Conservation (phyloP, 2,329 filamentous ascomycete genomes). For the Sporothrix mexicana region DNA sequence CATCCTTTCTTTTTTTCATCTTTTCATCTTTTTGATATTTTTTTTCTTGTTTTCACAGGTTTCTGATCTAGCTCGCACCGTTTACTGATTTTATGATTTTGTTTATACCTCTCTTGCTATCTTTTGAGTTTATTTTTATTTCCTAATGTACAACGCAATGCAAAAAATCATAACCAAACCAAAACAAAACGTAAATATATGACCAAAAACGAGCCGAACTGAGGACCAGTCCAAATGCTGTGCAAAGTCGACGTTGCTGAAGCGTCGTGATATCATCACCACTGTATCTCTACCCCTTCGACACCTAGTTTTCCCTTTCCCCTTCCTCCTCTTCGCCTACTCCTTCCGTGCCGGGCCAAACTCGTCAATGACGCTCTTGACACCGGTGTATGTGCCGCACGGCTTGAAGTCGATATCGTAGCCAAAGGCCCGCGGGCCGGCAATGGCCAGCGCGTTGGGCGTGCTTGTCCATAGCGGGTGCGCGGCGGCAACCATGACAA, state of each 20-base stretch:
- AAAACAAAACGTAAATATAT: not conserved
- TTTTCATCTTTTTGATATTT: not conserved
- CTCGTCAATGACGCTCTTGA: conserved; percentile 60
- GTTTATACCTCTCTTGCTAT: not conserved
- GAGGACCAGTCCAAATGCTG: not conserved
- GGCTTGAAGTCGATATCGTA: conserved; percentile 57
- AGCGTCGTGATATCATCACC: not conserved
- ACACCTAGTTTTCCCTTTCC: not conserved
- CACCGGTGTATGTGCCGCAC: conserved; percentile 56
- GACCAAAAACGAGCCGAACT: not conserved
- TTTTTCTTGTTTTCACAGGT: not conserved
- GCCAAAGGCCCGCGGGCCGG: conserved; percentile 49
- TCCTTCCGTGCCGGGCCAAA: conserved; percentile 40
- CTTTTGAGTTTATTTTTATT: not conserved
- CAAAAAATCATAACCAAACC: not conserved
- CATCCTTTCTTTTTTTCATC: not conserved
- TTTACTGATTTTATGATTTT: not conserved
- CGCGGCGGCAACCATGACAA: conserved; percentile 60
- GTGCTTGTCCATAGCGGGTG: conserved; percentile 61
- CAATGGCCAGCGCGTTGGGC: conserved; percentile 54
- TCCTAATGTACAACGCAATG: not conserved
- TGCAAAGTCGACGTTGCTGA: not conserved
- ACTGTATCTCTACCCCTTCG: not conserved
- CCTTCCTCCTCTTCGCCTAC: not conserved
- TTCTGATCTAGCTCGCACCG: not conserved